Evolutionary conservation across 2,329 filamentous ascomycete species (phyloP).

Genomic region (Colletotrichum tropicicola): DNA sequence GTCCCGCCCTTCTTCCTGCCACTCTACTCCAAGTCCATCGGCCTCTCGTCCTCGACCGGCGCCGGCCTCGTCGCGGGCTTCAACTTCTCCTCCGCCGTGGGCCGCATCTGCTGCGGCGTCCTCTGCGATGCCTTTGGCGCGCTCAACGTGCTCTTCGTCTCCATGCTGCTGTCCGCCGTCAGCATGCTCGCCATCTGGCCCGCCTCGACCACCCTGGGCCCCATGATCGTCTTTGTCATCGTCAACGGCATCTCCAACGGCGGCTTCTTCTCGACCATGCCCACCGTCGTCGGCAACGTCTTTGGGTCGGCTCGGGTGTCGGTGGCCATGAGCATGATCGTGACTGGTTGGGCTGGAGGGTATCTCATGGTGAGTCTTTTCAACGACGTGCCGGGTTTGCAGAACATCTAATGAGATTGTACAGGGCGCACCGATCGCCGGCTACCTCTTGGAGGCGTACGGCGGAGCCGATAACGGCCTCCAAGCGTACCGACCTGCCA

Average conservation of each 20-base stretch:
- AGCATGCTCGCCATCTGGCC: slow-evolving; percentile 72
- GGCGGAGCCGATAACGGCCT: slow-evolving; percentile 59
- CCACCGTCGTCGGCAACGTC: slow-evolving; percentile 67
- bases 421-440: slow-evolving; percentile 65
- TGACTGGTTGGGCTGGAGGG: slow-evolving; percentile 67
- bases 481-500: slow-evolving; percentile 65
- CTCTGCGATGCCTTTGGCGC: slow-evolving; percentile 63
- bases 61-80: slow-evolving; percentile 69
- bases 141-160: slow-evolving; percentile 62
- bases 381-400: too few species aligned
- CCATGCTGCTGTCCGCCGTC: slow-evolving; percentile 60
- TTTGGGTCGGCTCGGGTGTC: slow-evolving; percentile 64
- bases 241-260: slow-evolving; percentile 70
- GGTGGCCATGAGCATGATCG: slow-evolving; percentile 69
- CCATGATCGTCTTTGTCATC: slow-evolving; percentile 64
- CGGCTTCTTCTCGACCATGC: slow-evolving; percentile 71
- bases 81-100: slow-evolving; percentile 67
- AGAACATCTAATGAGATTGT: not conserved
- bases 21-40: slow-evolving; percentile 63
- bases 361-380: slow-evolving; percentile 63
- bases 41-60: slow-evolving; percentile 59
- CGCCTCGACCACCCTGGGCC: slow-evolving; percentile 60
- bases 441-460: slow-evolving; percentile 64
- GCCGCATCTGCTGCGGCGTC: slow-evolving; percentile 63
- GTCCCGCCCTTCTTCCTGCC: slow-evolving; percentile 71